A percentile compares a stretch with the other conserved stretches of the same genome.
Evolutionary conservation across 305 asterid genomes (phyloP).

Genomic region (Coffea humblotiana): DNA sequence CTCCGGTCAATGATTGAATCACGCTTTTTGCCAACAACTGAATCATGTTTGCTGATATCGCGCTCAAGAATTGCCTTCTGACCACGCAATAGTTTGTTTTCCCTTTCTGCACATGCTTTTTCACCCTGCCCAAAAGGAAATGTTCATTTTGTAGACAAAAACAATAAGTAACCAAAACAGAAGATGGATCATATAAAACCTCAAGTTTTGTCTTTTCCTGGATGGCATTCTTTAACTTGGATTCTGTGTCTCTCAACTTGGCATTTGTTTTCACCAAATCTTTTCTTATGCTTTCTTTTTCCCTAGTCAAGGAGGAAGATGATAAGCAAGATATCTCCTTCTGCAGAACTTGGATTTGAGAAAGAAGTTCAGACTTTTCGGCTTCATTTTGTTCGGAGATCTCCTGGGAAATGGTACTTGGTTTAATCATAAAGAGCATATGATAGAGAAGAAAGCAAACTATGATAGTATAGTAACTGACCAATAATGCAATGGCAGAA

Average conservation of each 20-base stretch:
- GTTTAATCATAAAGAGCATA: slow-evolving; percentile 24
- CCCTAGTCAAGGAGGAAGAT: slow-evolving; percentile 73
- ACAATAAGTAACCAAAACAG: slow-evolving; percentile 20
- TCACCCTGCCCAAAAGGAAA: slow-evolving; percentile 62
- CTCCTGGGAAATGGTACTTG: slow-evolving; percentile 47
- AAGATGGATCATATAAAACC: slow-evolving; percentile 41
- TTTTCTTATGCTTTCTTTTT: slow-evolving; percentile 79
- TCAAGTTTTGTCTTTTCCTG: slow-evolving; percentile 97
- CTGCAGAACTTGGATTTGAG: slow-evolving; percentile 59
- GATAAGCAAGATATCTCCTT: slow-evolving; percentile 65
- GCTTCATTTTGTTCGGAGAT: slow-evolving; percentile 38
- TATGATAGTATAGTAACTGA: slow-evolving; percentile 34
- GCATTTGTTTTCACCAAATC: slow-evolving; percentile 86
- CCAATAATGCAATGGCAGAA: slow-evolving; percentile 46
- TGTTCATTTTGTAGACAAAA: neutral
- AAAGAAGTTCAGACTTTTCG: slow-evolving; percentile 52
- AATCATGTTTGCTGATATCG: slow-evolving; percentile 75
- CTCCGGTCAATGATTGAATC: slow-evolving; percentile 64
- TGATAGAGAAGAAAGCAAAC: slow-evolving; percentile 5
- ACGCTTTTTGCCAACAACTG: slow-evolving; percentile 57
- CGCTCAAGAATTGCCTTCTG: slow-evolving; percentile 89
- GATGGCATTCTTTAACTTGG: slow-evolving; percentile 74
- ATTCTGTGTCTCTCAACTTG: slow-evolving; percentile 79
- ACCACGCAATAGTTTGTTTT: slow-evolving; percentile 64
- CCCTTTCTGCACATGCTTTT: slow-evolving; percentile 81